Base-by-base conservation (phyloP, 176 grass and related monocot genomes). In the Eremochloa ophiuroides region DNA sequence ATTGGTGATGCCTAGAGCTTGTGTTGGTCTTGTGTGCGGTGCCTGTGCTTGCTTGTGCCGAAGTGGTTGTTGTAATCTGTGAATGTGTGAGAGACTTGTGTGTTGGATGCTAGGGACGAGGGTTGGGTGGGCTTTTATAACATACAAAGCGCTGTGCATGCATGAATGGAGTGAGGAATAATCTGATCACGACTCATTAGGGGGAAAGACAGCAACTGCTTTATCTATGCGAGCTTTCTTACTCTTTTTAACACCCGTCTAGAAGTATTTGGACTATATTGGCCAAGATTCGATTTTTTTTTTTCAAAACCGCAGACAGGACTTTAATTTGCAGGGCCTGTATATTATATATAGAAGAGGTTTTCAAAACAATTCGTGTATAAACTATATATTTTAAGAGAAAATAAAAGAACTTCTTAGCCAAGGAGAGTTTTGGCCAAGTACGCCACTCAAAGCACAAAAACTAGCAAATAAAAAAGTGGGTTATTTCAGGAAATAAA, bases 51-150 rank as follows among this genome's bases (percentile, higher is more conserved):
- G 33, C 4, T 2, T 4, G 3, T 2, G 4, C 4, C 27, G 4
- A 17, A 37, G n/a, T 29, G 62, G 33, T 69, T 34, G 66, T 38
- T 75, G 37, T 20, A 0, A 26, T 22, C 2, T 35, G 9, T 64
- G 73, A 37, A 1, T 16, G 53, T 55, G 28, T 58, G 1, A 20
- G 35, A 25, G 20, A 25, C 16, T 9, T 22, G 66, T n/a, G 73
- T 50, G 14, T 7, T 14, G 67, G 3, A 40, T 66, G 43, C 56
- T n/a, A n/a, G n/a, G n/a, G n/a, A 43, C 7, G 46, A 16, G 58
- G 35, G 1, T 16, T 29, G 70, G 62, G 69, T 47, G 56, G 1
- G 34, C 3, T 85, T 85, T 81, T 81, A 77, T 89, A 85, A 23
- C 0, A 41, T 55, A 55, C 2, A 55, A 55, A 29, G 39, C 41